These are phyloP conservation scores for Vitis riparia DNA, from an alignment of 164 flowering plant species.

Conservation along the genomic window DNA sequence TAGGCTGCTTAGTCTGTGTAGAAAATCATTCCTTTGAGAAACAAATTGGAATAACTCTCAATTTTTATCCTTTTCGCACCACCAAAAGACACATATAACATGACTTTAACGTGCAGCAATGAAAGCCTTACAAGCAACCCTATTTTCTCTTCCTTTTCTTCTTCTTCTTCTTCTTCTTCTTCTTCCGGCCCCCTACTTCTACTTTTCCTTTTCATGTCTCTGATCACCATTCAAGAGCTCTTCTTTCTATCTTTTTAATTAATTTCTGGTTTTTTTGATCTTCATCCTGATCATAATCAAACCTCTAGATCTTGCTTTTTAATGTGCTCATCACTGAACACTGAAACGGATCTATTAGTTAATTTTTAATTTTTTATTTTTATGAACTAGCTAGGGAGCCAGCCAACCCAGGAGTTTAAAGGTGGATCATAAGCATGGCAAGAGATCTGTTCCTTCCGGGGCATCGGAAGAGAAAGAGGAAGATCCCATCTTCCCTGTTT, in stretches of 20 bases:
- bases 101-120: constrained; percentile 7
- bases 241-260: neutral
- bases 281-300: too few species aligned
- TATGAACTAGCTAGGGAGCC: too few species aligned
- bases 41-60: neutral
- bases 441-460: constrained; percentile 22
- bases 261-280: too few species aligned
- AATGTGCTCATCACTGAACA: neutral
- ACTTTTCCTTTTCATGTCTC: neutral
- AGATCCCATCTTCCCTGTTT: neutral
- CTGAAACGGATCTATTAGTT: neutral
- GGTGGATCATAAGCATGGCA: constrained; percentile 31
- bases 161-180: neutral
- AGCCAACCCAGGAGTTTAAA: neutral
- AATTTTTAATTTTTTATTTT: too few species aligned
- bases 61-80: neutral
- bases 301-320: neutral
- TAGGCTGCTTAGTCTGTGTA: too few species aligned
- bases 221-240: too few species aligned
- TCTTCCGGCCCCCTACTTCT: neutral
- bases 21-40: too few species aligned
- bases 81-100: constrained; percentile 4
- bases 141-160: neutral
- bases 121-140: constrained; percentile 15
- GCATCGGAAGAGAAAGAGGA: constrained; percentile 15